Percentiles rank a stretch among this genome's conserved stretches.
Evolutionary conservation across 2,329 filamentous ascomycete species (phyloP).

Genomic region (Pochonia chlamydosporia): DNA sequence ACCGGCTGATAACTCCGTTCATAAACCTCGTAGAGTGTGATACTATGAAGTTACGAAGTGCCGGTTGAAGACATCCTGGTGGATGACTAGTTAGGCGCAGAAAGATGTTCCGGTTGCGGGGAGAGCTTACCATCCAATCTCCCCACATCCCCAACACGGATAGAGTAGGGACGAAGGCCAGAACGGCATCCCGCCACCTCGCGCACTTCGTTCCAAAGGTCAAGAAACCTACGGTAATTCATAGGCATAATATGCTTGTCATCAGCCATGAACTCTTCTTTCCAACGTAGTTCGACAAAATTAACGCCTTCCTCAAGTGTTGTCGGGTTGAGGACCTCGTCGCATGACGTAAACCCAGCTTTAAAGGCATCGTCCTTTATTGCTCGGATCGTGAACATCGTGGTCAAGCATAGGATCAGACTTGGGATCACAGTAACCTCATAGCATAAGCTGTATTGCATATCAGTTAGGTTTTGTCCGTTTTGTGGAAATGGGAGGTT

Average conservation of each 20-base stretch:
- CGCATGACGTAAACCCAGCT: slow-evolving; percentile 6
- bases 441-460: neutral
- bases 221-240: slow-evolving; percentile 4
- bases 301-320: slow-evolving; percentile 4
- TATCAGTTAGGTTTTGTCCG: too few relatives aligned
- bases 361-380: slow-evolving; percentile 6
- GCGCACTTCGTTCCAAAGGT: slow-evolving; percentile 3
- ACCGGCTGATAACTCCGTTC: slow-evolving; percentile 2
- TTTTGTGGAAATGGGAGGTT: too few relatives aligned
- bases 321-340: slow-evolving; percentile 4
- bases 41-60: slow-evolving; percentile 4
- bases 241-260: slow-evolving; percentile 4
- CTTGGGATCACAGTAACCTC: neutral
- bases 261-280: slow-evolving; percentile 1
- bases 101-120: neutral
- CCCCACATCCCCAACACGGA: slow-evolving; percentile 2
- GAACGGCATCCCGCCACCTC: slow-evolving; percentile 1
- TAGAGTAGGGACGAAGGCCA: slow-evolving; percentile 2
- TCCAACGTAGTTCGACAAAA: neutral
- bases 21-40: slow-evolving; percentile 4
- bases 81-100: neutral
- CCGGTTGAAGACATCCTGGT: slow-evolving; percentile 4
- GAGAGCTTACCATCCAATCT: slow-evolving; percentile 1
- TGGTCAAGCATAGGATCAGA: slow-evolving; percentile 3
- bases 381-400: slow-evolving; percentile 3